Percentiles rank a stretch among this genome's conserved stretches.
phyloP scores from a whole-genome alignment of 768 basidiomycete species.

The Sutorius australiensis region DNA sequence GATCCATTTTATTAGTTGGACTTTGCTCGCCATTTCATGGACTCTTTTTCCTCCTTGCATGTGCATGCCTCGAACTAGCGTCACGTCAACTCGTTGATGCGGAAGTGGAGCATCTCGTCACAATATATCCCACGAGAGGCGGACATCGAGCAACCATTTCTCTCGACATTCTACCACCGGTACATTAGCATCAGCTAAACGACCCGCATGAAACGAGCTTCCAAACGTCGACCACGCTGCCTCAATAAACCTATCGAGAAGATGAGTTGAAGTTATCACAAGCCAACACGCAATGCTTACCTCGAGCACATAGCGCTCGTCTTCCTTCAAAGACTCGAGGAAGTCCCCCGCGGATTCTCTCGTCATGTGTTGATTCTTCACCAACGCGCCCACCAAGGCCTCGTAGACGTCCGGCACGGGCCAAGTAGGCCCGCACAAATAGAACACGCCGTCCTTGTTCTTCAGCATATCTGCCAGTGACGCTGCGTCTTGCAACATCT shows the following conservation, averaged over 20 bases:
- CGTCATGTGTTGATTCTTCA: conserved; percentile 63
- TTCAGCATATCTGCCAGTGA: conserved; percentile 71
- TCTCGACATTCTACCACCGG: no score
- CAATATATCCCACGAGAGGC: no score
- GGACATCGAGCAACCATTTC: no score
- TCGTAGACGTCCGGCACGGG: conserved; percentile 99
- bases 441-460: conserved; percentile 78
- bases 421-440: conserved; percentile 98
- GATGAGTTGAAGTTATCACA: not conserved
- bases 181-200: not conserved
- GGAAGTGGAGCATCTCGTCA: not conserved
- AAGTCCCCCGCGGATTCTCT: conserved; percentile 69
- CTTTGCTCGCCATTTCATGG: not conserved
- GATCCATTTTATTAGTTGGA: conserved; percentile 19
- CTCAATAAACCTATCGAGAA: conserved; percentile 24
- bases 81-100: not conserved
- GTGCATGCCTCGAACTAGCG: not conserved
- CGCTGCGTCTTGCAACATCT: conserved; percentile 89
- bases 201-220: not conserved
- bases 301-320: conserved; percentile 97
- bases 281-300: conserved; percentile 29
- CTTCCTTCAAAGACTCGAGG: conserved; percentile 89
- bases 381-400: conserved; percentile 80
- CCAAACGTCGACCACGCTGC: not conserved
- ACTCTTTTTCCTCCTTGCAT: not conserved